Evolutionary conservation across 805 yeast genomes (phyloP), one percentile per base, ranked within the genome.

Genomic region (Barnettozyma sp.): DNA sequence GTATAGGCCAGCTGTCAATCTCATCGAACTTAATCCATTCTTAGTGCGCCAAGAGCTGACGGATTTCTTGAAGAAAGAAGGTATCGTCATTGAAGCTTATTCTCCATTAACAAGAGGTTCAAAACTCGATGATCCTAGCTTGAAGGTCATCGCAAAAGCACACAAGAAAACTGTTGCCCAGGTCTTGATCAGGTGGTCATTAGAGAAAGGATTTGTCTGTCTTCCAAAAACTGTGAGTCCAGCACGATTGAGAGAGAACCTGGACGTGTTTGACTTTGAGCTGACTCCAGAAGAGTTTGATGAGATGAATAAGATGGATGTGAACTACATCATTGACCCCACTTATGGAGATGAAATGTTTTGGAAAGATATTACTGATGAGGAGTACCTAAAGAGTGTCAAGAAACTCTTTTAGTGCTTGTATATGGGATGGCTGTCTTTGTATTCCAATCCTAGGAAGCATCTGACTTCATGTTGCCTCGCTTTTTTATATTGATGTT

Each of bases 21-120:
- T 84, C 55, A 71, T 84, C 50, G 95, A 84, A 56, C 69, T 84
- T 35, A 82, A 85, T 42, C 95, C 45, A 92, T 15, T 82, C 87
- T 86, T 65, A 78, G 28, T 22, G 8, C 51, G 36, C 19, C 36
- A 34, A 22, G 38, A 37, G 18, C 32, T 40, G 23, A 34, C 36
- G 9, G 44, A 34, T 18, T 81, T 63, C 56, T 76, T 82, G 54
- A 62, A 65, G 20, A 52, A 65, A 11, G 58, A 78, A 38, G 74
- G 66, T 30, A 71, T 86, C 26, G 60, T 65, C 5, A 24, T 32
- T 17, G 39, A 82, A 54, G 88, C 94, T 1, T 86, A 71, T 59
- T 78, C 92, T 7, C 95, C 96, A 8, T 68, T 87, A 48, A 71
- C 78, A 4, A 78, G 73, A 42, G 84, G 88, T 10, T 50, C 54